Base-by-base conservation (phyloP, 2,329 filamentous ascomycete species). In the Monosporascus sp. region DNA sequence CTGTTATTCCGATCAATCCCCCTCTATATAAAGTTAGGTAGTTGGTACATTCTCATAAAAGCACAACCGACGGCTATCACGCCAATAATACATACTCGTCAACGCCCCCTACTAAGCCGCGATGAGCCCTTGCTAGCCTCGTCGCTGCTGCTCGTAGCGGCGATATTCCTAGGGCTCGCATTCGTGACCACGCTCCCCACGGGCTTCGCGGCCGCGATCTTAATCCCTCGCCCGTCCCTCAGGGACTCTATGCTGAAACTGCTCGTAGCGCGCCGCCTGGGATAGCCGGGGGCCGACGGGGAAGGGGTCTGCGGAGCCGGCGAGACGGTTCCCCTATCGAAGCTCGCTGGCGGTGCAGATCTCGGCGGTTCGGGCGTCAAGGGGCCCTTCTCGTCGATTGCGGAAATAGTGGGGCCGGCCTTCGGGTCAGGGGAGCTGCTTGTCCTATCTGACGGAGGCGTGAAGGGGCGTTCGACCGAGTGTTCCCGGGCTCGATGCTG, bases 241-340 rank as follows among this genome's bases (percentile, higher is more conserved):
- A 71, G 69, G n/a, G 71, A 66, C 41, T 73, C 73, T 27, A 76
- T 50, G 49, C 72, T 76, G 17, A 76, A 66, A 47, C 63, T 70
- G 55, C 71, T 75, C 6, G 59, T 60, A 37, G 56, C 61, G 52
- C 16, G 51, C 51, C n/a, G 48, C 48, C 37, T 44, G 47, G 16
- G 36, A 45, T 53, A 63, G 27, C 38, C 54, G n/a, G 54, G 46
- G 19, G 52, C 11, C 9, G 55, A 50, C 3, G 64, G 60, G 17
- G 62, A 61, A 9, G 59, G 51, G 1, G 58, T 60, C 14, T 46
- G 24, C 3, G 49, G 40, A 5, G 50, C 54, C 1, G 56, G 44
- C 3, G 43, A 49, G 16, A 61, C 61, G 2, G 53, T 37, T 11
- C 55, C n/a, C 14, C 56, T 56, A 37, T 64, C 63, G n/a, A 56